phyloP scores from a whole-genome alignment of 345 rosid genomes.

The Citrus medica region DNA sequence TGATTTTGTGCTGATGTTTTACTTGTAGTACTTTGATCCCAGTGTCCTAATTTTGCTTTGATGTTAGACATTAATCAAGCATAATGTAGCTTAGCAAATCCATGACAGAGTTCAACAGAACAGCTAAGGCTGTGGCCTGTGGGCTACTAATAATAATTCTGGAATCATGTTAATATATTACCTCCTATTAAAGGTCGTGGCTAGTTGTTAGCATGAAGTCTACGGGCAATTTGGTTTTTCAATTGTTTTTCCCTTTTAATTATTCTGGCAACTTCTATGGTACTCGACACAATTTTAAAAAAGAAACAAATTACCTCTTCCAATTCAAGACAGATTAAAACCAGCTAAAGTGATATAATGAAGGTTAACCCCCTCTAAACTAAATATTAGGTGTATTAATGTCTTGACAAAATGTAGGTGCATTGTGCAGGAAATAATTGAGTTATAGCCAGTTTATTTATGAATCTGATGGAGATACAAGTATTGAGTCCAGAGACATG shows the following conservation, averaged over 20 bases:
- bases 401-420: not conserved
- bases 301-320: not conserved
- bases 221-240: not conserved
- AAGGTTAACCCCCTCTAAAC: not conserved
- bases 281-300: not conserved
- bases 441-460: not conserved
- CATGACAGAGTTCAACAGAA: not conserved
- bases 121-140: constrained; percentile 12
- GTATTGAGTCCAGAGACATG: not conserved
- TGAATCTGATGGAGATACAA: not conserved
- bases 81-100: not conserved
- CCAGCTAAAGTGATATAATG: not conserved
- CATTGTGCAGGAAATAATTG: not conserved
- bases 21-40: not conserved
- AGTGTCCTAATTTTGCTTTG: constrained; percentile 1
- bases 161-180: constrained; percentile 13
- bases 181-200: not conserved
- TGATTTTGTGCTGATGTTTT: not conserved
- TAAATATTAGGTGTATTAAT: not conserved
- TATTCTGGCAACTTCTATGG: not conserved
- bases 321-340: not conserved
- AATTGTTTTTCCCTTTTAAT: not conserved
- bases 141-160: constrained; percentile 12
- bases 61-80: constrained; percentile 1
- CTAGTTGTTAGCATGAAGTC: not conserved